phyloP scores from a whole-genome alignment of 2,329 filamentous ascomycete genomes.

The Ustilaginoidea virens region DNA sequence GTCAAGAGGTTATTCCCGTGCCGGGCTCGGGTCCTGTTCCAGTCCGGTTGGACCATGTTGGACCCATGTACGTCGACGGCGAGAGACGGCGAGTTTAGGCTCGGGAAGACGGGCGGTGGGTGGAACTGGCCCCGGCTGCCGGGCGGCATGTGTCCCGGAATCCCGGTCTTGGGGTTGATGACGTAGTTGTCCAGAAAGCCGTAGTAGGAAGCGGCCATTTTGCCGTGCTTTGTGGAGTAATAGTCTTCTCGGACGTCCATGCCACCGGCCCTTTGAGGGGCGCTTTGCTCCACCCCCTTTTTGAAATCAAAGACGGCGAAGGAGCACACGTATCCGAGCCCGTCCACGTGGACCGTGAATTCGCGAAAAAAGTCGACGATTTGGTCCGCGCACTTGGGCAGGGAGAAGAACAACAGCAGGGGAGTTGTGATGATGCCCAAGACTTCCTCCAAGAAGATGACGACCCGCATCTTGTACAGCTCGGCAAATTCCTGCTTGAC shows the following conservation, averaged over 20 bases:
- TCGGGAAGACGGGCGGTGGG: conserved; percentile 61
- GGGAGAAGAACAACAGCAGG: conserved; percentile 70
- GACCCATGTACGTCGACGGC: conserved; percentile 40
- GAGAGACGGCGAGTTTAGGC: conserved; percentile 46
- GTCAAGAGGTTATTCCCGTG: background rate
- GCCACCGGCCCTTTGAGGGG: conserved; percentile 19
- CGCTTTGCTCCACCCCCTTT: conserved; percentile 44
- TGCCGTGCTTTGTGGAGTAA: conserved; percentile 87
- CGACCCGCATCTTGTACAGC: conserved; percentile 80
- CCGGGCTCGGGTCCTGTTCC: conserved; percentile 22
- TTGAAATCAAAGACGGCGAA: conserved; percentile 97
- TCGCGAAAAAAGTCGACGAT: conserved; percentile 97
- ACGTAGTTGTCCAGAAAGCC: conserved; percentile 90
- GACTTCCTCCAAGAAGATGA: conserved; percentile 87
- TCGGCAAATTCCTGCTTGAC: conserved; percentile 81
- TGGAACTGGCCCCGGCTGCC: conserved; percentile 45
- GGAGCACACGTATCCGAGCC: conserved; percentile 88
- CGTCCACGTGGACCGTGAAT: conserved; percentile 93
- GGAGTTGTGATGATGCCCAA: conserved; percentile 86
- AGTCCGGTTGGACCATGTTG: conserved; percentile 25
- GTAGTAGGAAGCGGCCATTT: conserved; percentile 96
- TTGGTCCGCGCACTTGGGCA: conserved; percentile 79
- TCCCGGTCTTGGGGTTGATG: conserved; percentile 53
- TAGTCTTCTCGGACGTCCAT: conserved; percentile 78
- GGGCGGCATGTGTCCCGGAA: conserved; percentile 43